Base-by-base conservation (phyloP, 2,329 filamentous ascomycete species). In the Neonectria magnoliae region DNA sequence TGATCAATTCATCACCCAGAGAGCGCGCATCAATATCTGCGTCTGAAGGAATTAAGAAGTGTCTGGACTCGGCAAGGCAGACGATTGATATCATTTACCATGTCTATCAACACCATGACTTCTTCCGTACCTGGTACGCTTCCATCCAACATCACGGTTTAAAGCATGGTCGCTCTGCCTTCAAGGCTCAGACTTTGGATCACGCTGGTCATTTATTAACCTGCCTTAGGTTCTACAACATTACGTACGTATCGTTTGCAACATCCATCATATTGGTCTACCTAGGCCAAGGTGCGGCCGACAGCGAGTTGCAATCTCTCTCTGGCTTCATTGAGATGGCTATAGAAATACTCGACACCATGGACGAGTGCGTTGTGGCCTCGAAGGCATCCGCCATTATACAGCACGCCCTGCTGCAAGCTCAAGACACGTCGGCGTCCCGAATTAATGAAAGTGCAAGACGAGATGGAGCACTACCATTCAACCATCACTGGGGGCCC, bases 361-460 rank as follows among this genome's bases (percentile, higher is more conserved):
- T 64, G 62, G 62, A 64, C 5, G 62, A 64, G 20, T 64, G 57
- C n/a, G 62, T 64, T 3, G 62, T 60, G 2, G 57, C 62, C 4
- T 51, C 52, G 4, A 60, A 60, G 11, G 62, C 62, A 1, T 52
- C 57, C 3, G 52, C 51, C 0, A 60, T 64, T 18, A 60, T 60
- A 4, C 44, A 41, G 6, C 51, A 64, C 5, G 62, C 62, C 1
- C 8, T 60, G 11, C n/a, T 55, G 7, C 56, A 64, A n/a, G 52
- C 52, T 7, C 51, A 57, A 11, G 48, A 52, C 5, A 64, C 52
- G 13, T 59, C 60, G 6, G 55, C 60, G 3, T 50, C 60, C 10
- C 60, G 53, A 2, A 42, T 44, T n/a, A 50, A 22, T 33, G 62
- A 64, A 5, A 48, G 51, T 5, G 47, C 53, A 36, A 56, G 52